phyloP scores from a whole-genome alignment of 148 eudicot genomes.

The Beta vulgaris region DNA sequence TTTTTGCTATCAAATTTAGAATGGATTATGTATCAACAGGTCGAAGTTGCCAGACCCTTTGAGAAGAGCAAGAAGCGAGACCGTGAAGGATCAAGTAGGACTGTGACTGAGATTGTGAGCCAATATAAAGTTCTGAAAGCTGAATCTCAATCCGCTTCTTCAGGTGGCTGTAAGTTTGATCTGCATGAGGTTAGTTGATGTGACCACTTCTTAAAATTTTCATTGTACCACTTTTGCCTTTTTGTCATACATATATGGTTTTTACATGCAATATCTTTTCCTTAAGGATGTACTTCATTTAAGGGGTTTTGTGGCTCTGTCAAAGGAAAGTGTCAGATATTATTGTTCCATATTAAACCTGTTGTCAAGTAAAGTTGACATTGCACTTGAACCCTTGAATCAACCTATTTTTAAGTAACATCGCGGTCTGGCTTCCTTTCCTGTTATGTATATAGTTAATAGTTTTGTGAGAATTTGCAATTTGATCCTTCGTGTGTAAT shows the following conservation, averaged over 20 bases:
- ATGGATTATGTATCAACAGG: constrained; percentile 28
- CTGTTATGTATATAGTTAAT: not conserved
- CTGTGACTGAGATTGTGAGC: constrained; percentile 28
- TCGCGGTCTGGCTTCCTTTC: too few relatives aligned
- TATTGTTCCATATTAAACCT: too few relatives aligned
- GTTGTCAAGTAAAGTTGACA: too few relatives aligned
- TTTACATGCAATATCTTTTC: not conserved
- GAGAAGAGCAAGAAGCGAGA: constrained; percentile 63
- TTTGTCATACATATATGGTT: not conserved
- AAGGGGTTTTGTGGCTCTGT: not conserved
- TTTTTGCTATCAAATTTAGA: not conserved
- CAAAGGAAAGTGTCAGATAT: too few relatives aligned
- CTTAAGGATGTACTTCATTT: not conserved
- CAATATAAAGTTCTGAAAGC: constrained; percentile 31
- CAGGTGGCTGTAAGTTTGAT: constrained; percentile 26
- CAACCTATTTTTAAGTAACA: not conserved
- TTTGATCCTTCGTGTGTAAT: not conserved
- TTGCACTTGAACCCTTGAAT: too few relatives aligned
- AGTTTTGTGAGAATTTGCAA: not conserved
- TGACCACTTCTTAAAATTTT: not conserved
- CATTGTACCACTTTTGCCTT: not conserved
- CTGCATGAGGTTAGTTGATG: constrained; percentile 16
- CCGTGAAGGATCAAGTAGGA: constrained; percentile 41
- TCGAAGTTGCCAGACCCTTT: constrained; percentile 69
- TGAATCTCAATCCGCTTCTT: constrained; percentile 22